Base-by-base conservation (phyloP, 495 filamentous ascomycete species). In the Penicillium waksmanii region DNA sequence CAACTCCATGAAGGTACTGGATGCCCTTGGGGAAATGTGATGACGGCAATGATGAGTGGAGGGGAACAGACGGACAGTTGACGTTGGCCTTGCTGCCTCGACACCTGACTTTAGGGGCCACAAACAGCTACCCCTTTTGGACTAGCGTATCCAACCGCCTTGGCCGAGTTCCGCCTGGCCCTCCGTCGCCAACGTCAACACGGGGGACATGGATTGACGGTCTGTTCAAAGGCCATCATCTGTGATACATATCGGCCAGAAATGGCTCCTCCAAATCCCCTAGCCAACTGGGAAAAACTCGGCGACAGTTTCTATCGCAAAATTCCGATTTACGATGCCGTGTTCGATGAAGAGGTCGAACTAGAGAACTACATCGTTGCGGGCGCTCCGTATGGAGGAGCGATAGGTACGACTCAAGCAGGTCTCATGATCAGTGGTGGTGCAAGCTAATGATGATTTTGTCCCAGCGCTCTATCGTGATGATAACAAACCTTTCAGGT, bases 301-400 rank as follows among this genome's bases (percentile, higher is more conserved):
- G 95, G 91, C 53, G 90, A 95, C 65, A 87, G 84, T 61, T 98
- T 95, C 76, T 98, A 97, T 79, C 89, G 94, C 70, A 97, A 95
- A 76, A 87, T 90, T 27, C 88, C 92, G 73, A 82, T 96, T 36
- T 98, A 98, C 80, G 92, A 92, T 57, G 89, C 85, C 60, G 82
- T 98, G 64, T 98, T 97, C 75, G 89, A 93, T 69, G 85, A 89
- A 60, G 92, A 96, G 66, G 81, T 96, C 55, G 93, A 98, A 77
- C 82, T 98, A 68, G 94, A 96, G 73, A 94, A 96, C 78, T 96
- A 96, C 80, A 82, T 96, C 69, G 86, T 96, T 67, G 87, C 86
- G 36, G 95, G 92, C 62, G 96, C 96, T 67, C 92, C 93, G n/a
- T 97, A 93, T 72, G 91, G 89, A 64, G 95, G 95, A 62, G 93